phyloP scores from a whole-genome alignment of 805 yeast genomes.

The Myxozyma mucilagina region DNA sequence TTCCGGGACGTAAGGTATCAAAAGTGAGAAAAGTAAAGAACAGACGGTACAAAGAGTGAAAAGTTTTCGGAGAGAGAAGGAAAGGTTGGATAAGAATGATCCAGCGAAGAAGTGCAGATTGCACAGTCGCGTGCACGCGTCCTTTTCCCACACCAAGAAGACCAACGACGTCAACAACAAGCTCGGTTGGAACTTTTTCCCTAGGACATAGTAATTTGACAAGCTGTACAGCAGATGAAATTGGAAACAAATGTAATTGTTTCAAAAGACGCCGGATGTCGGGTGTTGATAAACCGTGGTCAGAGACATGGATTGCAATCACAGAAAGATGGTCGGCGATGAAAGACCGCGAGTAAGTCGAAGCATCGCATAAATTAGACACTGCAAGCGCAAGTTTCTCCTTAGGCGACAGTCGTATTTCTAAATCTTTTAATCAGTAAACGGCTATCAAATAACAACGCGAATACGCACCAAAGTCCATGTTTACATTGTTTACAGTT shows the following conservation, averaged over 20 bases:
- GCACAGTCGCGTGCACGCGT: slow-evolving; percentile 7
- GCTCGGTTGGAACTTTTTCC: slow-evolving; percentile 9
- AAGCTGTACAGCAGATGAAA: slow-evolving; percentile 14
- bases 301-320: slow-evolving; percentile 15
- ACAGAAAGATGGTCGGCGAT: slow-evolving; percentile 21
- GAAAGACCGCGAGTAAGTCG: slow-evolving; percentile 9
- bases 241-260: not conserved
- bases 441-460: not conserved
- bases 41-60: slow-evolving; percentile 7
- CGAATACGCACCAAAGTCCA: not conserved
- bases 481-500: not conserved
- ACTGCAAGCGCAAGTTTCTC: slow-evolving; percentile 20
- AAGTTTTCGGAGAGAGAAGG: not conserved
- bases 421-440: not conserved
- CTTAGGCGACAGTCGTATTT: slow-evolving; percentile 8
- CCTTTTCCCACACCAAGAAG: slow-evolving; percentile 22
- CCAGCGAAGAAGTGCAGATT: slow-evolving; percentile 21
- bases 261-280: slow-evolving; percentile 13
- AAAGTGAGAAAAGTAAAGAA: slow-evolving; percentile 18
- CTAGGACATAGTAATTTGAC: slow-evolving; percentile 20
- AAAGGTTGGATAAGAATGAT: slow-evolving; percentile 23
- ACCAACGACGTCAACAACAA: slow-evolving; percentile 17
- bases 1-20: no score
- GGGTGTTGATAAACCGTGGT: slow-evolving; percentile 17
- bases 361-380: slow-evolving; percentile 6